Base-by-base conservation (phyloP, 306 rosid genomes). In the Acacia melanoxylon region DNA sequence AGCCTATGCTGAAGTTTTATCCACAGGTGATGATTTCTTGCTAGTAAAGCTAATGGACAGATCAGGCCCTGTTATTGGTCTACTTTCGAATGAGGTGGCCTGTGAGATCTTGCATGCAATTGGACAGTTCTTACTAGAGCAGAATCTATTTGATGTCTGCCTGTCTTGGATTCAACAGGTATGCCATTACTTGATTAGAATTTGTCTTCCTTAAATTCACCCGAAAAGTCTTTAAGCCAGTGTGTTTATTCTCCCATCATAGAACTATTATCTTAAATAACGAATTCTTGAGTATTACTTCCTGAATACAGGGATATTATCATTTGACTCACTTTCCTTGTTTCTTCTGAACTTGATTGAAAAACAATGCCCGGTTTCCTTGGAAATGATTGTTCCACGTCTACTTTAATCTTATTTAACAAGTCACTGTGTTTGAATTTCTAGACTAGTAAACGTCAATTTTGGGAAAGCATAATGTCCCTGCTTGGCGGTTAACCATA, bases 111-210 rank as follows among this genome's bases (percentile, higher is more conserved):
- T 92, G 86, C 84, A 88, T 79, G 96, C 96, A 25, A 85, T 95
- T 78, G 92, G 87, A 75, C 98, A 92, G 73, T 93, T 92, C 85
- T 79, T 95, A 63, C 71, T 84, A 22, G 99, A 93, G 76, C 94
- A 88, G 87, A 91, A 90, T 86, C 83, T 95, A 88, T 91, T 87
- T 82, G 97, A 91, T 72, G 68, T 93, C 72, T 95, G 98, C 82
- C 85, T 95, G 85, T 90, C 91, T 86, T 95, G 99, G 99, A 89
- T 89, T 89, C 97, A 93, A 77, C 97, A 93, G 99, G 99, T 95
- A 89, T 82, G 78, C 4, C 74, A 19, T 76, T 40, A 56, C 74
- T 29, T 37, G 54, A 33, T 41, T 76, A 45, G 22, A 78, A 37
- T 22, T 74, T 73, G 33, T 25, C 46, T 83, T 76, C 37, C 65